Base-by-base conservation (phyloP, 2,329 filamentous ascomycete species). In the Rutstroemia sp. region DNA sequence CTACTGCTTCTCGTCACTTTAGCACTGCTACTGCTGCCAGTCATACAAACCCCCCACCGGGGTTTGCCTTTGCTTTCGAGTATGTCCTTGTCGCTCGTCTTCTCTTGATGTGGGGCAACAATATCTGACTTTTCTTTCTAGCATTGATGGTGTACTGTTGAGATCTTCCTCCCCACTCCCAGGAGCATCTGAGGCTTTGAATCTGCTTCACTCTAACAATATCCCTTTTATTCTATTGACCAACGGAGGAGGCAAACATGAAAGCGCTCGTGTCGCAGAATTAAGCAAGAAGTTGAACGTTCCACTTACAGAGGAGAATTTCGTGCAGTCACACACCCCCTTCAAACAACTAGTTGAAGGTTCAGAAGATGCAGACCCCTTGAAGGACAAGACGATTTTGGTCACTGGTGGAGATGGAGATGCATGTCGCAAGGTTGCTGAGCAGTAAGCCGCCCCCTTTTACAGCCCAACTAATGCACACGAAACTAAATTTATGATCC, bases 201-300 rank as follows among this genome's bases (percentile, higher is more conserved):
- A 77, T 30, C 86, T 84, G 66, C 83, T 97, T 19, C 83, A 91
- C 64, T 73, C 79, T 48, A 79, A 91, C 67, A 78, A 81, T 48
- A 89, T 96, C 47, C 92, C 92, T 12, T 97, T 95, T 73, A 92
- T 99, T 66, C 82, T 99, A 36, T 78, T 99, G 60, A 99, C 94
- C 58, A 99, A 99, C 72, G 94, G 94, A 64, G 94, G 94, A 44
- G 94, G 94, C 57, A 90, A 87, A 68, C 82, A 84, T 60, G 92
- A 97, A 72, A 76, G 75, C 2, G 84, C 88, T 57, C 82, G 89
- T 17, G 86, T 90, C 30, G 75, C 75, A 7, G 86, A 92, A 59
- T 77, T 95, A 53, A 84, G 81, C 63, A 70, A 78, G 45, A 83
- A 83, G 63, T 78, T 95, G 6, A 76, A 80, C 25, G 75, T 91